phyloP scores from a whole-genome alignment of 2,329 filamentous ascomycete genomes.

The Cytospora piceicola region DNA sequence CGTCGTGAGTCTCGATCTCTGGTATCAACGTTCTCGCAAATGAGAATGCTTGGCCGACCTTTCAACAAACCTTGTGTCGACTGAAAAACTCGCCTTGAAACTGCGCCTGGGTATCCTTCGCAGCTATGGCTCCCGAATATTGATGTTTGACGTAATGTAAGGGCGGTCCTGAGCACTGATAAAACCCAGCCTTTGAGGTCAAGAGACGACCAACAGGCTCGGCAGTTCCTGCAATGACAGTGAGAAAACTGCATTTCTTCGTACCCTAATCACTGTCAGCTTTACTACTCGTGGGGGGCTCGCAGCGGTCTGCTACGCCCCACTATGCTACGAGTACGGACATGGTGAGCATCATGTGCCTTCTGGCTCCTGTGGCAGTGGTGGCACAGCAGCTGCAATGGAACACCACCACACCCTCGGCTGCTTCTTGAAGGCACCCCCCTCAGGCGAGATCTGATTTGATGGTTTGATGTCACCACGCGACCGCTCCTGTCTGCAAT shows the following conservation, averaged over 20 bases:
- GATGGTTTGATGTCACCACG: background rate
- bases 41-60: background rate
- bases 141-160: background rate
- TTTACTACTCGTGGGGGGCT: background rate
- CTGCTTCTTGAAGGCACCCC: too few relatives aligned
- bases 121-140: background rate
- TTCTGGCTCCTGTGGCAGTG: background rate
- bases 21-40: background rate
- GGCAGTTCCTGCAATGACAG: too few relatives aligned
- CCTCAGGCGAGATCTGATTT: background rate
- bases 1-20: background rate
- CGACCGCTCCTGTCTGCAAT: background rate
- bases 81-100: background rate
- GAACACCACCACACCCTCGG: too few relatives aligned
- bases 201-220: too few relatives aligned
- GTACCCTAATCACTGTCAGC: background rate
- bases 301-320: too few relatives aligned
- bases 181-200: too few relatives aligned
- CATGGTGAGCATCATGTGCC: background rate
- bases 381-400: background rate
- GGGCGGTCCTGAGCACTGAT: background rate
- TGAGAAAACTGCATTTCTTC: too few relatives aligned
- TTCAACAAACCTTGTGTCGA: background rate
- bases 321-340: too few relatives aligned
- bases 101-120: background rate